Evolutionary conservation across 768 basidiomycete genomes (phyloP).

Genomic region (Lentinula lateritia): DNA sequence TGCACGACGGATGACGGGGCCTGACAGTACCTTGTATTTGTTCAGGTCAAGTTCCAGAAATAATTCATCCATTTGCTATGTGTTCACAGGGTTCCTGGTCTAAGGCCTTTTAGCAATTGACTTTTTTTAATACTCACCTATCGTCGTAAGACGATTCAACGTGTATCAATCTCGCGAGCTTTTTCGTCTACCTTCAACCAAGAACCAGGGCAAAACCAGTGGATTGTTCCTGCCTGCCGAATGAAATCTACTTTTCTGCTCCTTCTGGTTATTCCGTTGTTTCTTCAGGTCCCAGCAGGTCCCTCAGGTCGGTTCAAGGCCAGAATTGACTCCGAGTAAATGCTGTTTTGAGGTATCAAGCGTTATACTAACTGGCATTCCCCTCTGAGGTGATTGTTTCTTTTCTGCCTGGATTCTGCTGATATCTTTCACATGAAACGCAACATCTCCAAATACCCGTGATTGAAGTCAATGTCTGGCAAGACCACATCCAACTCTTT

Average conservation of each 20-base stretch:
- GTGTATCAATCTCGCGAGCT: background rate
- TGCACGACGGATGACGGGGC: background rate
- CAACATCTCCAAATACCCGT: too few relatives aligned
- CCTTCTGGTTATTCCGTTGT: background rate
- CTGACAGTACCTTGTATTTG: constrained; percentile 4
- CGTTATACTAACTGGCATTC: background rate
- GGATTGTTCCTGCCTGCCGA: background rate
- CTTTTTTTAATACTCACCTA: background rate
- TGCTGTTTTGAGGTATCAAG: too few relatives aligned
- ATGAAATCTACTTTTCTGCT: background rate
- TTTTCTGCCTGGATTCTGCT: too few relatives aligned
- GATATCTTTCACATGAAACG: too few relatives aligned
- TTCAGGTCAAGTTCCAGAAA: background rate
- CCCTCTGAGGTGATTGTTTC: too few relatives aligned
- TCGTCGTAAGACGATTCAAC: background rate
- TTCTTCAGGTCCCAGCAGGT: background rate
- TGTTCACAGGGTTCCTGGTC: background rate
- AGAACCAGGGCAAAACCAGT: background rate
- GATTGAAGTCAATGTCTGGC: too few relatives aligned
- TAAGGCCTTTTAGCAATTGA: background rate
- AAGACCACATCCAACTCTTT: too few relatives aligned
- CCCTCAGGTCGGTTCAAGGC: background rate
- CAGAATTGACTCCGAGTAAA: background rate
- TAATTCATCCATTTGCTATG: background rate
- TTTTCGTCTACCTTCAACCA: background rate